A percentile compares a stretch with the other conserved stretches of the same genome.
Conservation (phyloP, 148 eudicot species). For the Heliamphora exappendiculata region DNA sequence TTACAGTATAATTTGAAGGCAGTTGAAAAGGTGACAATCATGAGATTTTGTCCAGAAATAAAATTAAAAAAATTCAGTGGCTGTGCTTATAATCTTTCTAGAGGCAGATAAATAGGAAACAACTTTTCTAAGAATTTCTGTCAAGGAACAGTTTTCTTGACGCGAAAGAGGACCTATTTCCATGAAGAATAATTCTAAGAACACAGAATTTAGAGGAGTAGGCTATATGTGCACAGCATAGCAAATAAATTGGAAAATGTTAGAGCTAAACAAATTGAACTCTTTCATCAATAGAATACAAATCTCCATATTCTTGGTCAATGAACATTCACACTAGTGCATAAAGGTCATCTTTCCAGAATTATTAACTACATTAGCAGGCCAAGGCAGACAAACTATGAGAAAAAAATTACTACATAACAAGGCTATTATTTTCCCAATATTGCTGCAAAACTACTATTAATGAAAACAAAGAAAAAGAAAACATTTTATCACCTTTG, state of each 20-base stretch:
- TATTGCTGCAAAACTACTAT: background rate
- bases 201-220: background rate
- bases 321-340: background rate
- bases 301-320: background rate
- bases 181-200: background rate
- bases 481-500: slow-evolving; percentile 41
- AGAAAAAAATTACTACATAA: background rate
- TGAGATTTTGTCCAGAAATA: background rate
- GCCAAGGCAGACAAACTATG: background rate
- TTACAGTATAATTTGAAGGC: background rate
- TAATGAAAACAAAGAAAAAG: background rate
- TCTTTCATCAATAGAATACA: background rate
- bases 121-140: background rate
- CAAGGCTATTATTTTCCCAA: background rate
- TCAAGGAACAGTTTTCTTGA: background rate
- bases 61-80: background rate
- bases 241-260: background rate
- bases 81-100: background rate
- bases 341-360: background rate
- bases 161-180: background rate
- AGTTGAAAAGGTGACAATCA: background rate
- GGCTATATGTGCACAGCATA: background rate
- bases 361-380: background rate
- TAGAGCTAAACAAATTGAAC: background rate
- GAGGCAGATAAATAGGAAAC: background rate